Conservation (phyloP, 805 yeast species). For the Monosporozyma aerobia region DNA sequence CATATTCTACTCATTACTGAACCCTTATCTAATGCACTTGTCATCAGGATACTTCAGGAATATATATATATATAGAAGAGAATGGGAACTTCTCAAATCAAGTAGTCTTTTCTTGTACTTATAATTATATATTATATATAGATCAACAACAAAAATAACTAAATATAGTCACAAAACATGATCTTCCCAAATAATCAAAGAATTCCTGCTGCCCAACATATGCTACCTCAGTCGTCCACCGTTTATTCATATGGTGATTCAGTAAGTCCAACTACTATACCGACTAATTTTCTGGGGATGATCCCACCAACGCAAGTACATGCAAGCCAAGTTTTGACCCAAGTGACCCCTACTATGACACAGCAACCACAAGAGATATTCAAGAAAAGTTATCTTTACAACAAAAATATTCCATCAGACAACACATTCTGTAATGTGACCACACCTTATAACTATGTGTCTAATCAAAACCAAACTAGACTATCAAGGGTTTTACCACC, state of each 20-base stretch:
- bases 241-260: not conserved
- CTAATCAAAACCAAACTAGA: not conserved
- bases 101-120: too few species aligned
- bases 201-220: not conserved
- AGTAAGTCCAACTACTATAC: not conserved
- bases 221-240: not conserved
- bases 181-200: not conserved
- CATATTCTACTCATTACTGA: too few species aligned
- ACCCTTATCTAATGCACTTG: too few species aligned
- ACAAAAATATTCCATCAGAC: not conserved
- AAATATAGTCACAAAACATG: not conserved
- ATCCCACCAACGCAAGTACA: not conserved
- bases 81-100: too few species aligned
- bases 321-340: not conserved
- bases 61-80: too few species aligned
- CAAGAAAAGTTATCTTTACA: not conserved
- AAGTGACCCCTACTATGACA: not conserved
- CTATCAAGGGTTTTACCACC: constrained; percentile 1
- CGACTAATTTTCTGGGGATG: not conserved
- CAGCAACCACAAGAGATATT: not conserved
- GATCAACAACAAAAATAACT: too few species aligned
- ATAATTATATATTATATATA: too few species aligned
- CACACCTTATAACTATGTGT: not conserved
- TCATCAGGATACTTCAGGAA: too few species aligned
- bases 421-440: not conserved